Evolutionary conservation across 208 protist genomes (phyloP).

Genomic region (Strigomonas galati): DNA sequence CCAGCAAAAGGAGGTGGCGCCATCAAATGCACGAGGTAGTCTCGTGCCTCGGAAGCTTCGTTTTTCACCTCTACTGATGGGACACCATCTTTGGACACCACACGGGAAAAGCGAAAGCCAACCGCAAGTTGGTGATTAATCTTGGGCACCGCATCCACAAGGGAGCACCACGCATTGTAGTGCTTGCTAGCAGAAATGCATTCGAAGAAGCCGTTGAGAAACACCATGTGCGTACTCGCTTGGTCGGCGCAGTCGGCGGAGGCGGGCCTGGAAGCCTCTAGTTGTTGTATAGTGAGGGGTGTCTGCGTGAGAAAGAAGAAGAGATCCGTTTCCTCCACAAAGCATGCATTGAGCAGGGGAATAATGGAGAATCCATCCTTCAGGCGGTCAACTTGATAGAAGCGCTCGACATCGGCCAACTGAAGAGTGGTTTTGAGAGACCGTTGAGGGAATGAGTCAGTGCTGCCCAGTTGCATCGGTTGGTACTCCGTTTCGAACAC

Average conservation of each 20-base stretch:
- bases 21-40: conserved; percentile 31
- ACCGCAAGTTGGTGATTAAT: not conserved
- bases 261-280: not conserved
- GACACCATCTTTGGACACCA: not conserved
- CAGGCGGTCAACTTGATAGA: not conserved
- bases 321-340: conserved; percentile 64
- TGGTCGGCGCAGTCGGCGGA: not conserved
- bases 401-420: not conserved
- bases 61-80: not conserved
- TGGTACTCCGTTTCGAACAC: not conserved
- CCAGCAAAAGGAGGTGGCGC: conserved; percentile 15
- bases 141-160: not conserved
- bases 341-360: conserved; percentile 39
- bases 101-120: conserved; percentile 1
- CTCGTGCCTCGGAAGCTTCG: not conserved
- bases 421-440: not conserved
- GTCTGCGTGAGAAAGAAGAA: conserved; percentile 51
- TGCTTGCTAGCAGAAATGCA: conserved; percentile 2
- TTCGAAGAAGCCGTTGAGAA: conserved; percentile 4
- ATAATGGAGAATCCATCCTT: not conserved
- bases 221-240: not conserved
- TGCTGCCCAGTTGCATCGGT: too few relatives aligned
- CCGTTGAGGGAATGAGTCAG: not conserved
- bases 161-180: conserved; percentile 16
- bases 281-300: conserved; percentile 10